Conservation (phyloP, 257 asterid species). For the Salvia splendens region DNA sequence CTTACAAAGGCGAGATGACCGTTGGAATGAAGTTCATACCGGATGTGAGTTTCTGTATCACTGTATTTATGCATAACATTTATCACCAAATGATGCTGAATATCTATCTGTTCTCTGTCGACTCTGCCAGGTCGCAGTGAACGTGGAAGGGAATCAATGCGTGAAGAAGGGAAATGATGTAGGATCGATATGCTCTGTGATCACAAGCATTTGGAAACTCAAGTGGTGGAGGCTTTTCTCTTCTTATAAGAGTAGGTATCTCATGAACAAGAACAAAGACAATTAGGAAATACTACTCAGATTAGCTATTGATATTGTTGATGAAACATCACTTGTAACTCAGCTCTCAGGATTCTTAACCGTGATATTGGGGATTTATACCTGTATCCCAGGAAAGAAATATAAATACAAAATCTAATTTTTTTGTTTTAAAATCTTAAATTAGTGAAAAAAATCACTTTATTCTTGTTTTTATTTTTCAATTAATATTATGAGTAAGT, state of each 20-base stretch:
- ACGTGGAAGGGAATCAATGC: conserved; percentile 29
- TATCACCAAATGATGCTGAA: no score
- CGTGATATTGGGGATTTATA: background rate
- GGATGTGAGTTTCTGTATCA: no score
- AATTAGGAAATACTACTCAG: conserved; percentile 18
- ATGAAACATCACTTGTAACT: no score
- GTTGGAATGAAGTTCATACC: conserved; percentile 47
- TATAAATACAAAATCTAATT: no score
- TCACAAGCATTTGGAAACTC: conserved; percentile 7
- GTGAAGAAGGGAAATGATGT: conserved; percentile 19
- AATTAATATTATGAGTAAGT: no score
- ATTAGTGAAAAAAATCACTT: no score
- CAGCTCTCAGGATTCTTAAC: no score
- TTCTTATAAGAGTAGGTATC: conserved; percentile 33
- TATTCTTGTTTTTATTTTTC: no score
- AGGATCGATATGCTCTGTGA: conserved; percentile 41
- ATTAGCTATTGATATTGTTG: background rate
- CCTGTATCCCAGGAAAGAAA: no score
- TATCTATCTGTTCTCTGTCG: no score
- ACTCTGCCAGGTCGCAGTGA: background rate
- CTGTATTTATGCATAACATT: no score
- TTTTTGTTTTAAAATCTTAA: no score
- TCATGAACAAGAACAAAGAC: background rate
- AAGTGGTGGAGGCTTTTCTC: conserved; percentile 22
- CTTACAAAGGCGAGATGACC: conserved; percentile 64